phyloP scores from a whole-genome alignment of 208 protist species.

The Trypanosoma congolense region DNA sequence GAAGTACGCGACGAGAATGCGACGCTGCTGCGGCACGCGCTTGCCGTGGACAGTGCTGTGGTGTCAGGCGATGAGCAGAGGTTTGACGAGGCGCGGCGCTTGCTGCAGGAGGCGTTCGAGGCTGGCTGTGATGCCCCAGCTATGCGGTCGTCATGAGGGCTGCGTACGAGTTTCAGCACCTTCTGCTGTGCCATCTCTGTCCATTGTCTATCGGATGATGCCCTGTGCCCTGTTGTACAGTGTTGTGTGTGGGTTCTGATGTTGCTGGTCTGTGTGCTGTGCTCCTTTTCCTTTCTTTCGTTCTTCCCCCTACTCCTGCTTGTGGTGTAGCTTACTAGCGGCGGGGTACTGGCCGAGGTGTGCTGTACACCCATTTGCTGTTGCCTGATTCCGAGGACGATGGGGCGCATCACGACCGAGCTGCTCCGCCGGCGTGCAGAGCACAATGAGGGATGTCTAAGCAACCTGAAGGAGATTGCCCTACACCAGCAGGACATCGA shows the following conservation, averaged over 20 bases:
- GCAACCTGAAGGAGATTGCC: conserved; percentile 93
- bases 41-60: conserved; percentile 65
- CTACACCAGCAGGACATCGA: conserved; percentile 96
- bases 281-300: conserved; percentile 1
- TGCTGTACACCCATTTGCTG: too few species aligned
- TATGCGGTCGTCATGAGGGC: neutral
- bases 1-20: conserved; percentile 11
- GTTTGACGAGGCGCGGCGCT: conserved; percentile 54
- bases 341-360: too few species aligned
- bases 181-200: too few species aligned
- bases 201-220: conserved; percentile 16
- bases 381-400: conserved; percentile 9
- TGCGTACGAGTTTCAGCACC: neutral
- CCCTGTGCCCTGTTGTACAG: neutral
- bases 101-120: conserved; percentile 38
- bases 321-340: too few species aligned
- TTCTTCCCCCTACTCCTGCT: conserved; percentile 20
- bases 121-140: neutral
- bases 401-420: conserved; percentile 89
- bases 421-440: conserved; percentile 93
- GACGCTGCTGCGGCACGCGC: conserved; percentile 39
- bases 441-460: conserved; percentile 95
- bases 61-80: conserved; percentile 50
- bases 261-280: neutral
- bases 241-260: neutral